A percentile compares a stretch with the other conserved stretches of the same genome.
Evolutionary conservation across 305 asterid genomes (phyloP).

Genomic region (Nicotiana rustica): DNA sequence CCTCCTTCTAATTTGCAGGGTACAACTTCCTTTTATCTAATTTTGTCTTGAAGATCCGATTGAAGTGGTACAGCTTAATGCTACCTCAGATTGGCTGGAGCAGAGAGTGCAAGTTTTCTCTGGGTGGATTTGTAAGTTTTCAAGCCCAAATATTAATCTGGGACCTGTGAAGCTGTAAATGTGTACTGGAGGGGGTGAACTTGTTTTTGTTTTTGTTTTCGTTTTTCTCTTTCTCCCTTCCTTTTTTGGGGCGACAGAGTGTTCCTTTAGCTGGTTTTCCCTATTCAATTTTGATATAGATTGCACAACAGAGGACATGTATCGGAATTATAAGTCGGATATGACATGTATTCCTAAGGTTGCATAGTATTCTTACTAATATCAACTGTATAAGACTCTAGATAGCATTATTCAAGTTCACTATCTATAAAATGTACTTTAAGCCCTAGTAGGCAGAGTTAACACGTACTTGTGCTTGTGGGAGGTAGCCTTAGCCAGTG

Average conservation of each 20-base stretch:
- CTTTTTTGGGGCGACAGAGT: background rate
- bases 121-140: background rate
- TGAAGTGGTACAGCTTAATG: conserved; percentile 15
- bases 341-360: background rate
- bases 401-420: background rate
- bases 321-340: background rate
- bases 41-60: conserved; percentile 21
- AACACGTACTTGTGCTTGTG: background rate
- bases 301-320: conserved; percentile 21
- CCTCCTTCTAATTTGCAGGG: background rate
- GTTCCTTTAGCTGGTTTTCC: conserved; percentile 18
- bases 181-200: background rate
- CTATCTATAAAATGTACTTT: background rate
- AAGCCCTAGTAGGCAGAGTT: background rate
- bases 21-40: background rate
- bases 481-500: background rate
- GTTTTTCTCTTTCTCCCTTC: background rate
- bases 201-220: background rate
- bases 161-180: conserved; percentile 30
- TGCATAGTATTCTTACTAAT: conserved; percentile 1
- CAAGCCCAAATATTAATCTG: background rate
- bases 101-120: conserved; percentile 24
- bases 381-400: background rate
- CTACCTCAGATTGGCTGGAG: conserved; percentile 5
- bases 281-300: background rate